Evolutionary conservation across 2,329 filamentous ascomycete genomes (phyloP), one percentile per base, ranked within the genome.

Genomic region (Apiospora arundinis): DNA sequence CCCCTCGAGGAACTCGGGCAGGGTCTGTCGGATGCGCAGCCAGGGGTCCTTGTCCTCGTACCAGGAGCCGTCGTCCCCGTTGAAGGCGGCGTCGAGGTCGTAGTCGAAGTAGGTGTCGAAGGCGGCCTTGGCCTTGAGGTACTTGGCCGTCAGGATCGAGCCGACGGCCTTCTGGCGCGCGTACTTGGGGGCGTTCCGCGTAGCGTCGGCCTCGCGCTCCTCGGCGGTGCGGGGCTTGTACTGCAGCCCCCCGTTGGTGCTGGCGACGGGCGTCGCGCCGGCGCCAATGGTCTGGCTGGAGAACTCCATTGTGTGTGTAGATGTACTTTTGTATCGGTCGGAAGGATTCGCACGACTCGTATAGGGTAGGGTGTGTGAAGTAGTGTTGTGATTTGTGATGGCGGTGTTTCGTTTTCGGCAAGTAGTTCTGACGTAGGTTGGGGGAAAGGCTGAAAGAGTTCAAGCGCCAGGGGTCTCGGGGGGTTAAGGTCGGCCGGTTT

Each of bases 61-160:
- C 67, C 67, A 69, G 46, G 67, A 2, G 67, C 45, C 67, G 28
- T 21, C 46, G 32, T 69, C 67, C 21, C 21, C 32, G 46, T 69
- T 23, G 14, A n/a, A 69, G 46, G 67, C 67, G 14, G 45, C 67
- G 67, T 69, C 67, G 45, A 69, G 28, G 70, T 71, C 68, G 70
- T 74, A 74, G 63, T 67, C 70, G 49, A 68, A 72, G 67, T 71
- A 74, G 67, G 56, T 60, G 70, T 74, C 73, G 37, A 74, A 74
- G 23, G 71, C 71, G 16, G 67, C 70, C 71, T 74, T 74, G n/a
- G 73, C 73, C 67, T 74, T 74, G 28, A 73, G 73, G 71, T 73
- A 72, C 70, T 69, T 70, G 46, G 72, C 72, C 56, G 73, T 74
- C 67, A 74, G 71, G 71, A 74, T 74, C 72, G 70, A 70, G 72